Base-by-base conservation (phyloP, 768 basidiomycete genomes). In the Podaxis sp. region DNA sequence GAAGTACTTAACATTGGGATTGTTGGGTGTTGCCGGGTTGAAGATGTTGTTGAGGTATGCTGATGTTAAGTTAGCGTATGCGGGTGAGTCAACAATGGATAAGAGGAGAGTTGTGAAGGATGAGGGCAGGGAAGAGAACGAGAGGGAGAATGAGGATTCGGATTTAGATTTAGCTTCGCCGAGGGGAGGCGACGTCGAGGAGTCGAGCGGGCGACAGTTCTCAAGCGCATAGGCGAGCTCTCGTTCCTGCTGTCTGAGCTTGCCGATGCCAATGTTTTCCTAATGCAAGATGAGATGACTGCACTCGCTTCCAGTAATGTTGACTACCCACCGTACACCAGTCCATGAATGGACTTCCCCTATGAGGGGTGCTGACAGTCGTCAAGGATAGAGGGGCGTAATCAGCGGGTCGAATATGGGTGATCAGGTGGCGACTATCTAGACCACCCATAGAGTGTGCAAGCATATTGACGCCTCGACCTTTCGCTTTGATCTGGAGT, bases 381-480 rank as follows among this genome's bases (percentile, higher is more conserved):
- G 91, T 98, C 61, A 99, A 76, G 5, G 93, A 95, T 32, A 94
- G 73, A 1, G 97, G 95, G 1, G 81, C 81, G 73, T 98, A 98
- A 54, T 89, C 86, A 9, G 74, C 79, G 0, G 96, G 94, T 63
- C 84, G 83, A 66, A 95, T 79, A 71, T 90, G 90, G 1, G 92
- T 86, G 61, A 98, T 95, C 16, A 99, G 79, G 70, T 98, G 87
- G 54, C 97, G 84, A 69, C 94, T 94, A 69, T 99, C 97, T 7
- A 99, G 80, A 0, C 96, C 96, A 18, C 96, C 96, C 97, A 99
- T 99, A 5, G 93, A 95, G 70, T 99, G 97, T 0, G 93, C 97
- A 48, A 99, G 79, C 64, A 99, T 87, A 71, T 99, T 99, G 67
- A 98, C 74, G 7, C 90, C 92, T 51, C 88, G 84, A 4, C 92